Evolutionary conservation across 345 rosid genomes (phyloP), one percentile per base, ranked within the genome.

Genomic region (Aurinia saxatilis): DNA sequence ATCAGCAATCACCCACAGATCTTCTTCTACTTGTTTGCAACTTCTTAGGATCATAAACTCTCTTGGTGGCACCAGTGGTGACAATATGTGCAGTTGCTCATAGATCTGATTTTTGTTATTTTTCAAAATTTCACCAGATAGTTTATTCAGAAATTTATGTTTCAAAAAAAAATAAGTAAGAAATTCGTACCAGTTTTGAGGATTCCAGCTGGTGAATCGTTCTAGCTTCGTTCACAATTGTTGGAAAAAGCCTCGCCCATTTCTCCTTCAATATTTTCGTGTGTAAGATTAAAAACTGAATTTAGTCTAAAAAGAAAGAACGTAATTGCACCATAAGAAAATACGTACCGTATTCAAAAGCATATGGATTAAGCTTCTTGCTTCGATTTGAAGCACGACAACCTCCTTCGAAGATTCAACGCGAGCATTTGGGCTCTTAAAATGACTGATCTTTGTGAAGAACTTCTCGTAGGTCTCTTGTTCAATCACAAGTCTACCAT

Each of bases 1-100:
- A 61, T 91, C 86, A 12, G 48, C 81, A 3, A 91, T 50, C 52
- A 80, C 77, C 98, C 98, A 91, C 9, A 54, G 10, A 15, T 78
- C 81, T 6, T 35, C 38, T 60, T 82, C 90, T 3, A 78, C 21
- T 72, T 79, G 82, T 58, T 76, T 83, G 47, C 95, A 84, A 16
- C 54, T 58, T 40, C 96, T 84, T 54, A 91, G 76, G 58, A 91
- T 73, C 75, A 63, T 58, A 65, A 82, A 78, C 30, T 88, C 90
- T 14, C 98, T 73, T 18, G 80, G 67, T 16, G 90, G 70, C 67
- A 91, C 98, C 57, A 85, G 29, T 0, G 96, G 98, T 2, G 98
- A 91, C 42, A 84, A 80, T 34, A 85, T 84, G 36, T n/a, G n/a
- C n/a, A n/a, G n/a, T n/a, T n/a, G n/a, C n/a, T n/a, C 82, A 50